These are phyloP conservation scores for Penicillium desertorum DNA, from an alignment of 495 filamentous ascomycete species.

Conservation along the genomic window DNA sequence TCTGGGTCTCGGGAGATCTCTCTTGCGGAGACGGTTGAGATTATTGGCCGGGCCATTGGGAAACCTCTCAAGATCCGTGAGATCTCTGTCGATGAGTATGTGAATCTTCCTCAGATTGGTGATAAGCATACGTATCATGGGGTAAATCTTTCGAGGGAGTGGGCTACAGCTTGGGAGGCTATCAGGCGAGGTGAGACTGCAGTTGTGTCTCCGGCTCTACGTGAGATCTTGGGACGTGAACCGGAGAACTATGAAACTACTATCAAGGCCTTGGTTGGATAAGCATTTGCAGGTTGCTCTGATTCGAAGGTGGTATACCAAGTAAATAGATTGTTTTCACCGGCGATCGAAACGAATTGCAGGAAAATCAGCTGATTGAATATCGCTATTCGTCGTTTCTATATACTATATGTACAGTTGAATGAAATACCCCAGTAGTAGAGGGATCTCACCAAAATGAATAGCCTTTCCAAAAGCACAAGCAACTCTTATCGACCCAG, in stretches of 20 bases:
- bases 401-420: neutral
- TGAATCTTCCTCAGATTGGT: constrained; percentile 30
- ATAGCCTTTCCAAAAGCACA: neutral
- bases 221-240: constrained; percentile 39
- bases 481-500: neutral
- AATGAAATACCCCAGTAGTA: neutral
- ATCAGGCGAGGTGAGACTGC: constrained; percentile 44
- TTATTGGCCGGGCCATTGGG: constrained; percentile 33
- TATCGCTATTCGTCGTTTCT: neutral
- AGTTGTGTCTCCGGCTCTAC: constrained; percentile 31
- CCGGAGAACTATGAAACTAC: constrained; percentile 38
- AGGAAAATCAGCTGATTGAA: neutral
- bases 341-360: neutral
- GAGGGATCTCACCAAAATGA: neutral
- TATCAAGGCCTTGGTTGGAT: constrained; percentile 20
- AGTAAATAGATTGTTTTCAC: neutral
- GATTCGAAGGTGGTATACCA: neutral
- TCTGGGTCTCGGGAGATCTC: constrained; percentile 41
- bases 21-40: constrained; percentile 40
- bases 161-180: constrained; percentile 46
- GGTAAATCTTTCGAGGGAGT: constrained; percentile 29
- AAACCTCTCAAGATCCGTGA: constrained; percentile 31
- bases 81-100: constrained; percentile 46
- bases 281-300: neutral
- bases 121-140: constrained; percentile 32